Evolutionary conservation across 1,284 basidiomycete species (phyloP).

Genomic region (Fistulinella cinereoalba): DNA sequence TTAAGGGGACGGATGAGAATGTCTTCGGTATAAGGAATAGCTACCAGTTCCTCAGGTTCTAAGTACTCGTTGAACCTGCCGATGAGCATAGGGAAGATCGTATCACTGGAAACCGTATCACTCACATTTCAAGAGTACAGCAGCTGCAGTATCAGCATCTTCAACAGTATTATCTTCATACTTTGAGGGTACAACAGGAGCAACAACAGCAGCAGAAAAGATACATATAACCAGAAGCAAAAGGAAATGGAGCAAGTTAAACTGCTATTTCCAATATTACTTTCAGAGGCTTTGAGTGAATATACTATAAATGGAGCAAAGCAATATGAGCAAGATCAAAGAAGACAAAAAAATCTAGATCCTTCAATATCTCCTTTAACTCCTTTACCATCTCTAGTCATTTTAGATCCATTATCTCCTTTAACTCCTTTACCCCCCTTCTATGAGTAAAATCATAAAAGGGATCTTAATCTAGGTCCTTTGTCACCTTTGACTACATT

Average conservation of each 20-base stretch:
- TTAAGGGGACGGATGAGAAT: no score
- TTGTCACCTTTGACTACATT: neutral
- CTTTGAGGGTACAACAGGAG: neutral
- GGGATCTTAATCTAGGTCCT: no score
- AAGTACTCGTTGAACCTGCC: no score
- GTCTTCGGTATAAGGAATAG: no score
- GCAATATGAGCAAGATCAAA: conserved; percentile 10
- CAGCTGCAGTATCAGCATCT: neutral
- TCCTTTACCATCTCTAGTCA: neutral
- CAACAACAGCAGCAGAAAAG: neutral
- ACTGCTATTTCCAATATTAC: neutral
- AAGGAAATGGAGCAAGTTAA: no score
- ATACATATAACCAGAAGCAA: neutral
- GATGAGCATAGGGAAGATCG: no score
- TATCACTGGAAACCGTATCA: no score
- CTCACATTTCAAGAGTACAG: no score
- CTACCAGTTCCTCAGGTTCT: no score
- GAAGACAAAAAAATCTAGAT: neutral
- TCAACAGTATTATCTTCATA: neutral
- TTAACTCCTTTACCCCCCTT: neutral
- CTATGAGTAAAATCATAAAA: neutral
- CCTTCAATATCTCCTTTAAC: neutral
- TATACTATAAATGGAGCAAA: conserved; percentile 5
- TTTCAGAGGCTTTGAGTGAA: conserved; percentile 1
- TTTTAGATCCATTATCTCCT: neutral